These are phyloP conservation scores for Scheffersomyces insectosa DNA, from an alignment of 1,139 yeast genomes.

Conservation along the genomic window DNA sequence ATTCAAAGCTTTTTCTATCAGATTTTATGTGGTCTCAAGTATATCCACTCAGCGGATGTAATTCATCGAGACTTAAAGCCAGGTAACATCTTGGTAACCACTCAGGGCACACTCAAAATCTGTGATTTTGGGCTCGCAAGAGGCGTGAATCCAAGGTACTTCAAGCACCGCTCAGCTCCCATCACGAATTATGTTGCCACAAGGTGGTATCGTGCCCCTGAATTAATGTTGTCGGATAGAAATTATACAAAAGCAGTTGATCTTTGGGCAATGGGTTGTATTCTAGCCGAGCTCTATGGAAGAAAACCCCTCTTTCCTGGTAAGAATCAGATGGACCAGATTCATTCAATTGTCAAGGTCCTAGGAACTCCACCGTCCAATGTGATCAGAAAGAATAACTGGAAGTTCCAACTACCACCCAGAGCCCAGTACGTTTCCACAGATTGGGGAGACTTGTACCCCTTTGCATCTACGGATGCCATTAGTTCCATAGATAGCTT, in stretches of 20 bases:
- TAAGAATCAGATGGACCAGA: constrained; percentile 62
- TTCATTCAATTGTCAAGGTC: constrained; percentile 60
- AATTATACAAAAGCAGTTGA: constrained; percentile 62
- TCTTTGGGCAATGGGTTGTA: constrained; percentile 82
- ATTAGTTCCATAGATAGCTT: constrained; percentile 49
- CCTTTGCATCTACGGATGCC: constrained; percentile 55
- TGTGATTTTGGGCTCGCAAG: constrained; percentile 91
- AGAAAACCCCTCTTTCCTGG: constrained; percentile 75
- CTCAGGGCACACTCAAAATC: constrained; percentile 69
- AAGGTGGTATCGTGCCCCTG: constrained; percentile 96
- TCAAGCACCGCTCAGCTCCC: constrained; percentile 32
- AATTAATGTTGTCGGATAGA: constrained; percentile 65
- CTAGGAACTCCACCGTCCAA: constrained; percentile 61
- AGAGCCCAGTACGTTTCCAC: constrained; percentile 37
- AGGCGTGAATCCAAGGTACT: constrained; percentile 54
- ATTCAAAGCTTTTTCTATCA: constrained; percentile 77
- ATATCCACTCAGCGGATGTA: constrained; percentile 82
- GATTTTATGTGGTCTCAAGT: constrained; percentile 74
- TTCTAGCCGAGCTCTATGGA: constrained; percentile 73
- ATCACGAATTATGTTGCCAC: constrained; percentile 93
- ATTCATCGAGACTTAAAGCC: constrained; percentile 87
- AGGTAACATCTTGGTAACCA: constrained; percentile 75
- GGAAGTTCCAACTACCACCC: constrained; percentile 38
- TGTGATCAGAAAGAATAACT: constrained; percentile 28
- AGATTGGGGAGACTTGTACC: constrained; percentile 55